These are phyloP conservation scores for Myxozyma melibiosi DNA, from an alignment of 805 yeast species.

Conservation along the genomic window DNA sequence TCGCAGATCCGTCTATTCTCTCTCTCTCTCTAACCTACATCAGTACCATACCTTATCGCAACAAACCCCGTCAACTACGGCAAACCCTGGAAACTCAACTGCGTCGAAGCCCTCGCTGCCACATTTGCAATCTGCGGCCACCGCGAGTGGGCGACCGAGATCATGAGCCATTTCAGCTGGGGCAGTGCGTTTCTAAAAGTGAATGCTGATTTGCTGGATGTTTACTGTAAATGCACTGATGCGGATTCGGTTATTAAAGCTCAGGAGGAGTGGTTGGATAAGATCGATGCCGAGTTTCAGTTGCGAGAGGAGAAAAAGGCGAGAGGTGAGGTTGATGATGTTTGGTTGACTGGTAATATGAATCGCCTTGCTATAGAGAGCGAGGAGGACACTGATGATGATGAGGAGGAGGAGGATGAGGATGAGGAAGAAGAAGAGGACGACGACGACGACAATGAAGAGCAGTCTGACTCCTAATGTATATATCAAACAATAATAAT, in stretches of 20 bases:
- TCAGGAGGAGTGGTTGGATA: conserved; percentile 72
- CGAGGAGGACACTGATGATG: conserved; percentile 37
- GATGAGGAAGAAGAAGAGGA: conserved; percentile 37
- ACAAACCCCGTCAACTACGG: conserved; percentile 98
- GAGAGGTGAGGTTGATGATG: conserved; percentile 62
- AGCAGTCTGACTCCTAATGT: neutral
- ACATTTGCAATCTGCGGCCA: conserved; percentile 94
- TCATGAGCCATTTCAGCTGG: conserved; percentile 85
- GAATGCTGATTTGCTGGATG: conserved; percentile 72
- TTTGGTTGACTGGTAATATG: conserved; percentile 79
- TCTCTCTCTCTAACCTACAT: neutral
- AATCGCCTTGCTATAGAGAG: conserved; percentile 50
- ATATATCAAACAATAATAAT: neutral
- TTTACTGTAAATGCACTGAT: conserved; percentile 81
- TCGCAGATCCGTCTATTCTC: neutral
- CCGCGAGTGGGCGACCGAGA: conserved; percentile 79
- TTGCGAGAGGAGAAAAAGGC: conserved; percentile 56
- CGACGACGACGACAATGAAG: neutral
- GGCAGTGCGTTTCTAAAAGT: conserved; percentile 85
- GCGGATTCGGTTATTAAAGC: conserved; percentile 70
- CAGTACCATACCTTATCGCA: conserved; percentile 85
- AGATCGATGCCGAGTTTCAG: conserved; percentile 64
- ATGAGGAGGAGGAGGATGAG: conserved; percentile 39
- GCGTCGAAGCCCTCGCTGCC: conserved; percentile 97
- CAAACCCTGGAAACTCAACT: conserved; percentile 90